Evolutionary conservation across 2,329 filamentous ascomycete species (phyloP).

Genomic region (Fusarium sterilihyphosum): DNA sequence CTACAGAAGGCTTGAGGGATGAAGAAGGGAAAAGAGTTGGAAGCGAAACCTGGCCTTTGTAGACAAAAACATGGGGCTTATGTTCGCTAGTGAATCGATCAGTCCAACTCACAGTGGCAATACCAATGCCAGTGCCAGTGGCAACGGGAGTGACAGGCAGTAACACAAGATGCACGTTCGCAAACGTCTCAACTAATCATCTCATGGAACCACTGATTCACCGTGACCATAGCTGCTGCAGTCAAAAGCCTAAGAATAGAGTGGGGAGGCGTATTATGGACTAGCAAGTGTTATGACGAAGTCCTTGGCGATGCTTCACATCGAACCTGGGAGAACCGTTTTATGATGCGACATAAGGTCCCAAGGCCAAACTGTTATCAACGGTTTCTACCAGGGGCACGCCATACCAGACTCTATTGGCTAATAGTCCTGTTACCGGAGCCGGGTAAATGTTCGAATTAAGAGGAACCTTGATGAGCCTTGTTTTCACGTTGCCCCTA

Average conservation of each 20-base stretch:
- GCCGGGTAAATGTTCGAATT: neutral
- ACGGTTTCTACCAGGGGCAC: neutral
- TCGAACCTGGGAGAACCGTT: neutral
- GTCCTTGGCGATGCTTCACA: neutral
- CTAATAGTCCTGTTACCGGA: neutral
- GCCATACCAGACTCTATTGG: neutral
- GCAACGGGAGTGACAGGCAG: neutral
- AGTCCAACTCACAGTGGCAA: neutral
- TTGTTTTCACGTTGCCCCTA: neutral
- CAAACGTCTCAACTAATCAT: neutral
- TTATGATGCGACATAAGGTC: neutral
- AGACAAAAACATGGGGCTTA: neutral
- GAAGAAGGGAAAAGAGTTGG: neutral
- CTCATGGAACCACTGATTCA: neutral
- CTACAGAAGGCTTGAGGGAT: neutral
- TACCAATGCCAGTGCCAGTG: neutral
- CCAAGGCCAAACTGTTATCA: neutral
- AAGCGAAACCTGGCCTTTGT: neutral
- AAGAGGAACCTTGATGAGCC: neutral
- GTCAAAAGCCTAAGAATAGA: neutral
- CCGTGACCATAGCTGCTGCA: neutral
- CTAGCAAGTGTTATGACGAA: neutral
- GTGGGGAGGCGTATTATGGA: neutral
- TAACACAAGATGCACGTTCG: neutral
- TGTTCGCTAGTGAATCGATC: neutral